A percentile compares a stretch with the other conserved stretches of the same genome.
phyloP scores from a whole-genome alignment of 2,329 filamentous ascomycete species.

The Didymella keratinophila region DNA sequence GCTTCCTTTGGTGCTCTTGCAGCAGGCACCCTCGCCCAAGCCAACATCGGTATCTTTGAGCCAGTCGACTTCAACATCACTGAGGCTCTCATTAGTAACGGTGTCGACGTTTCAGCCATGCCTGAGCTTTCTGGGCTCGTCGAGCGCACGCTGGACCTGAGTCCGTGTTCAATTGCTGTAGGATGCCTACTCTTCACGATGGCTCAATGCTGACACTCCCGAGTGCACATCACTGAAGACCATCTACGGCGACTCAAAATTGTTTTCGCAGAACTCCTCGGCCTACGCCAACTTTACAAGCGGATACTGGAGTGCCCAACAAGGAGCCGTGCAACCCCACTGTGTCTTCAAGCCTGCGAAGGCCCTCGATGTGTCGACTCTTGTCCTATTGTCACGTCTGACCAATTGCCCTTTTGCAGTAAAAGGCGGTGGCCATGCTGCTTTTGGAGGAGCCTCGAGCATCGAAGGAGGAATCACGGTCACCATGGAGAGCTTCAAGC shows the following conservation, averaged over 20 bases:
- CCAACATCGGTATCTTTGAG: neutral
- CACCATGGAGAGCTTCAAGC: neutral
- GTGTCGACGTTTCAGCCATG: neutral
- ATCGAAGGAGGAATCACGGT: neutral
- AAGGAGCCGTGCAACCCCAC: conserved; percentile 27
- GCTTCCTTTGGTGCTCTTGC: neutral
- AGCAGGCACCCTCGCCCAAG: neutral
- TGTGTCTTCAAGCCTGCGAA: conserved; percentile 26
- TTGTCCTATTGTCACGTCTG: neutral
- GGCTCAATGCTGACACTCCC: neutral
- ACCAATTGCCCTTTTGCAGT: neutral
- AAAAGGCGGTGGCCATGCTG: neutral
- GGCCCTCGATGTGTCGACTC: neutral
- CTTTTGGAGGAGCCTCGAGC: neutral
- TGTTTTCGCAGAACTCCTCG: neutral
- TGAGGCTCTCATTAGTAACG: neutral
- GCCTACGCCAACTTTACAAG: conserved; percentile 18
- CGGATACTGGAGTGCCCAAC: conserved; percentile 35
- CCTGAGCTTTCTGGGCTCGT: neutral
- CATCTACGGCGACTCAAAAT: neutral
- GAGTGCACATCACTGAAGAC: neutral
- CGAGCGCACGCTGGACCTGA: neutral
- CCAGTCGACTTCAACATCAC: neutral
- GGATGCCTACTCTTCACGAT: neutral
- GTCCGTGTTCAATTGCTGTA: neutral